Evolutionary conservation across 371 early-diverging fungal genomes (phyloP).

Genomic region (Coemansia sp.): DNA sequence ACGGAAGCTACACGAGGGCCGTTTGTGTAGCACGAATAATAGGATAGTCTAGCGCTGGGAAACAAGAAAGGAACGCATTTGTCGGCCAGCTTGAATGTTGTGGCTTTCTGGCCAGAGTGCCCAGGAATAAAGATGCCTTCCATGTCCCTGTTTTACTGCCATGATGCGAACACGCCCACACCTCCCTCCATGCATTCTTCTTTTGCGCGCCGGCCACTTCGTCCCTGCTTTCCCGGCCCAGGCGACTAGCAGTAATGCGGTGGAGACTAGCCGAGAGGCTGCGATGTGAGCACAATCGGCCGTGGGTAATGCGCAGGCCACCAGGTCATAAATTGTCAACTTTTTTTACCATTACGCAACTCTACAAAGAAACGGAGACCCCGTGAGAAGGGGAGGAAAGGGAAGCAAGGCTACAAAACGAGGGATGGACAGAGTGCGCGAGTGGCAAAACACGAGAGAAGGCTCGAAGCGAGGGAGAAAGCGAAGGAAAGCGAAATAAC

Average conservation of each 20-base stretch:
- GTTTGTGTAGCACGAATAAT: no score
- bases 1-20: neutral
- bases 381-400: neutral
- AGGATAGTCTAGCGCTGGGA: no score
- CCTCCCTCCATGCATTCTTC: neutral
- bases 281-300: no score
- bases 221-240: neutral
- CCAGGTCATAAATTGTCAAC: neutral
- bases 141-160: constrained; percentile 1
- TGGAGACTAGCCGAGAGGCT: neutral
- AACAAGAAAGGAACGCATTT: no score
- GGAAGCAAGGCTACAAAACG: neutral
- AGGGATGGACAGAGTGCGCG: neutral
- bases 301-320: no score
- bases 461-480: neutral
- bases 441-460: neutral
- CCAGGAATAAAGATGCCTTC: neutral
- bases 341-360: neutral
- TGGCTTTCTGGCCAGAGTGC: constrained; percentile 2
- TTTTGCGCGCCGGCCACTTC: neutral
- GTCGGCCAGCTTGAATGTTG: constrained; percentile 3
- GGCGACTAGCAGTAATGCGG: neutral
- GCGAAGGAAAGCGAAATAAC: neutral
- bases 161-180: neutral
- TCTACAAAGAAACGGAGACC: neutral